These are phyloP conservation scores for Xylaria flabelliformis DNA, from an alignment of 495 filamentous ascomycete species.

Conservation along the genomic window DNA sequence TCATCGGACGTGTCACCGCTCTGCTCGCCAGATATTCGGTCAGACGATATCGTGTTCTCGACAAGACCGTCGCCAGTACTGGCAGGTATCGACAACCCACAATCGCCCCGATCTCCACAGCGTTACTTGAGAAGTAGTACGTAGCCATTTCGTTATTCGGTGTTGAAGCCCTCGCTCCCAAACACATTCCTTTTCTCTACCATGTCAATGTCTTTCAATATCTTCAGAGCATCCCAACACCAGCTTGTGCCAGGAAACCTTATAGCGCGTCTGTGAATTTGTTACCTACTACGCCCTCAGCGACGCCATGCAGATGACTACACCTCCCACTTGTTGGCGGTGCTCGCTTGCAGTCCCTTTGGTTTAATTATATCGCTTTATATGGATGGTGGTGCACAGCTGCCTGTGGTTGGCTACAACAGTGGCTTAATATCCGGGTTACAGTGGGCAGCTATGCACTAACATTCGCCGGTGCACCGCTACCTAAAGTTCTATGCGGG, in stretches of 20 bases:
- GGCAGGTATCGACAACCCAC: slow-evolving; percentile 28
- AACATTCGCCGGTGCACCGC: slow-evolving; percentile 25
- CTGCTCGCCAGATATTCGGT: slow-evolving; percentile 36
- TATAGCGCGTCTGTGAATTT: background rate
- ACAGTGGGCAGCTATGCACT: slow-evolving; percentile 8
- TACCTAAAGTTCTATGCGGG: slow-evolving; percentile 21
- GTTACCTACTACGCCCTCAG: background rate
- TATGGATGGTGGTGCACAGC: background rate
- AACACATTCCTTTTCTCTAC: background rate
- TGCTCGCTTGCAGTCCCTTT: background rate
- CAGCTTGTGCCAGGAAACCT: background rate
- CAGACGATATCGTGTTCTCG: slow-evolving; percentile 40
- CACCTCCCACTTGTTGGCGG: background rate
- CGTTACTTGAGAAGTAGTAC: slow-evolving; percentile 33
- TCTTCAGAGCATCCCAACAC: background rate
- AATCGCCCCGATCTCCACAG: slow-evolving; percentile 22
- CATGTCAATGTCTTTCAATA: background rate
- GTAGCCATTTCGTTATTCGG: slow-evolving; percentile 18
- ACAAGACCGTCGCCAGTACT: slow-evolving; percentile 36
- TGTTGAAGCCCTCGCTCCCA: background rate
- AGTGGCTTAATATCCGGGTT: slow-evolving; percentile 12
- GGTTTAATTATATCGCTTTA: background rate
- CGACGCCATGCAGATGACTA: background rate
- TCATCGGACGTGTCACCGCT: slow-evolving; percentile 45
- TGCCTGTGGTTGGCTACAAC: background rate